Evolutionary conservation across 148 eudicot species (phyloP), one percentile per base, ranked within the genome.

Genomic region (Silene latifolia): DNA sequence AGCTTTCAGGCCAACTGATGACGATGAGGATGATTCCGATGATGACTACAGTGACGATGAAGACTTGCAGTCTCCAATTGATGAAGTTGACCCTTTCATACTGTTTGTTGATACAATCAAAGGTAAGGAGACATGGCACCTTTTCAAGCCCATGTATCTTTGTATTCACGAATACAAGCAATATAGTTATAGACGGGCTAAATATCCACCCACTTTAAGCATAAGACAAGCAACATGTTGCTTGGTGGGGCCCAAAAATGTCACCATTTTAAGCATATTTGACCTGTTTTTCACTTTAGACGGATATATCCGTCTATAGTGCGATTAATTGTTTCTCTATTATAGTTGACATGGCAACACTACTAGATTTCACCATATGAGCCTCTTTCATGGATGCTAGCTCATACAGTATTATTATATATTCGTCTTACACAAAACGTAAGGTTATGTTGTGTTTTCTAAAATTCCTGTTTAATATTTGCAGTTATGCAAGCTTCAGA

Each of bases 1-100:
- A 86, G 89, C 98, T 58, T 95, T 89, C 83, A 88, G 93, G 65
- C 73, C 82, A 11, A 48, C 67, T 84, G 98, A 87, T 58, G 90
- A 82, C 19, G 88, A 90, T n/a, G 97, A 90, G 59, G 98, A 94
- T 35, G 98, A 95, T 73, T 83, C 96, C 9, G 98, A 91, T 78
- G 96, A 95, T 70, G 98, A 94, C 82, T 90, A 84, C 77, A 90
- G 93, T 72, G 98, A 95, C 71, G 96, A 92, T 77, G 99, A 95
- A 67, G 97, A 91, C 66, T 71, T 92, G 79, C 99, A 95, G 66
- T 90, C 97, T 51, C 97, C 97, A 15, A 90, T 95, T 72, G 97
- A 92, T 82, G 96, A 95, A 71, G 88, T 92, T 47, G 97, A 95
- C 78, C 97, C 98, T 54, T 95, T 92, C 77, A 71, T 95, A 80